Evolutionary conservation across 1,284 basidiomycete genomes (phyloP), one percentile per base, ranked within the genome.

Genomic region (Ustilago loliicola): DNA sequence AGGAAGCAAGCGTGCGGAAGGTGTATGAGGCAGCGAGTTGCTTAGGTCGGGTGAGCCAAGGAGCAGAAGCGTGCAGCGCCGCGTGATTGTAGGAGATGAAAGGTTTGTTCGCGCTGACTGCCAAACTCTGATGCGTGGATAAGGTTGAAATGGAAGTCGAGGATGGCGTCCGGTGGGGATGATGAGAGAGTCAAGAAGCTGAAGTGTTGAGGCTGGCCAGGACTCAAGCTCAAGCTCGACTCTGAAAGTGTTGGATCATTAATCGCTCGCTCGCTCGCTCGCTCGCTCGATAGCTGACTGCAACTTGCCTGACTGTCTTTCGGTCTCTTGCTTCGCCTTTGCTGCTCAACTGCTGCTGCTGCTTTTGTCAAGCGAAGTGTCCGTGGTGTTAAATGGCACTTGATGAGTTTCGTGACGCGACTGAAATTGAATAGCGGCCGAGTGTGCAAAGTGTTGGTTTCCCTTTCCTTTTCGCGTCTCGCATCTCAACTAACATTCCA

Each of bases 351-450:
- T 8, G 13, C 36, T 29, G 29, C n/a, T n/a, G n/a, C n/a, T n/a
- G n/a, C n/a, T n/a, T n/a, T n/a, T n/a, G n/a, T n/a, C 27, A 32
- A 55, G n/a, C 7, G 7, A 25, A 13, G 8, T 59, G 56, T 59
- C 32, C 58, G 65, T 73, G 65, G 70, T 72, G 70, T 72, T 67
- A 67, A 72, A 67, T 67, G 70, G 47, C 56, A 27, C 13, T 61
- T 52, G 11, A 23, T 19, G 32, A 27, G 53, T 71, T 71, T 65
- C 70, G 70, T 66, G 70, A 72, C 70, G 61, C 70, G 70, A 72
- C 70, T 63, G 29, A 11, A 45, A 32, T 42, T 15, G 27, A 6
- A 8, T 29, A 50, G 57, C 64, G 70, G 64, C 64, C 70, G 70
- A 66, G 70, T 72, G 48, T 9, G 23, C 23, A 50, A 29, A 50